These are phyloP conservation scores for Auricularia sp. DNA, from an alignment of 768 basidiomycete species.

Conservation along the genomic window DNA sequence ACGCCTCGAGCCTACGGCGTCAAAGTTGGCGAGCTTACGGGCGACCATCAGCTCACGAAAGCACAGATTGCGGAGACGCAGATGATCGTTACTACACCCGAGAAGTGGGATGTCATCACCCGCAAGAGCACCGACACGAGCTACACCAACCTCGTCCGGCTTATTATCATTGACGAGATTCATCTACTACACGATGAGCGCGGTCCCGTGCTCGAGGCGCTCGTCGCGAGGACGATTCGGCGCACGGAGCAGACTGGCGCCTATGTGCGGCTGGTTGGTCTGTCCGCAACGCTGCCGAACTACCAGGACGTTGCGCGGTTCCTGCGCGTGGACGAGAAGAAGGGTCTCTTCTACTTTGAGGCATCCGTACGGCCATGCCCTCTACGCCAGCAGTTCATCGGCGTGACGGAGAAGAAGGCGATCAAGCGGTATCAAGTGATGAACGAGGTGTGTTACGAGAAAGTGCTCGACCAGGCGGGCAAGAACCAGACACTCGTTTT, in stretches of 20 bases:
- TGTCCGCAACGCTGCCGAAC: conserved; percentile 97
- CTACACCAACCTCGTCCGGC: conserved; percentile 91
- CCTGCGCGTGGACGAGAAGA: conserved; percentile 84
- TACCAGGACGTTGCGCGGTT: conserved; percentile 97
- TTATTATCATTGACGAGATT: conserved; percentile 98
- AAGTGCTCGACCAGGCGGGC: conserved; percentile 83
- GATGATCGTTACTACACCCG: conserved; percentile 96
- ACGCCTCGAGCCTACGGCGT: conserved; percentile 64
- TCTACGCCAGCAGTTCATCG: conserved; percentile 93
- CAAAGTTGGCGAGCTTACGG: conserved; percentile 90
- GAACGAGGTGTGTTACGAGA: conserved; percentile 99
- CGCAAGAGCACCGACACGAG: conserved; percentile 94
- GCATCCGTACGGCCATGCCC: conserved; percentile 89
- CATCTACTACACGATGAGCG: conserved; percentile 96
- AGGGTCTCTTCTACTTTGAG: conserved; percentile 96
- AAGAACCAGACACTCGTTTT: conserved; percentile 90
- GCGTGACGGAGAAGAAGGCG: conserved; percentile 97
- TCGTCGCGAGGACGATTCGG: conserved; percentile 82
- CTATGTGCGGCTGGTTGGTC: conserved; percentile 86
- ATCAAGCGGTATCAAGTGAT: conserved; percentile 97
- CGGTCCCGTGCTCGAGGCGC: conserved; percentile 88
- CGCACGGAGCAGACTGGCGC: conserved; percentile 91
- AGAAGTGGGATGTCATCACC: conserved; percentile 99
- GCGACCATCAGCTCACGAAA: conserved; percentile 97
- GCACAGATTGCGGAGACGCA: conserved; percentile 94